phyloP scores from a whole-genome alignment of 352 stramenopile species.

The Pythium plurisporium region DNA sequence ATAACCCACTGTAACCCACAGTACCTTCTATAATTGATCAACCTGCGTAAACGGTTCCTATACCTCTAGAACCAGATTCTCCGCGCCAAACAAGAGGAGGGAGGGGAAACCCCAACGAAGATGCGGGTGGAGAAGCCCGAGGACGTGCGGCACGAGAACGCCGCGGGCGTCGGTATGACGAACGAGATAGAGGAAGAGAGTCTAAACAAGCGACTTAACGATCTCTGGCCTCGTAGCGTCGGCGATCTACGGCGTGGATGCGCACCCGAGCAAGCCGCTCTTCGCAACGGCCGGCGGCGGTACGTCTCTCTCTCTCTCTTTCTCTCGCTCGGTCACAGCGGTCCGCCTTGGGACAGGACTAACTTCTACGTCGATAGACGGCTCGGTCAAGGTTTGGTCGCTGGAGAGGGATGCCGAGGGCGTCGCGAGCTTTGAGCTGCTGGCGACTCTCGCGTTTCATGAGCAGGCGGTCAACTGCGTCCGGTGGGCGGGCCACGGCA shows the following conservation, averaged over 20 bases:
- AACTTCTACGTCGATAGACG: slow-evolving; percentile 32
- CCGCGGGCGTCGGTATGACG: slow-evolving; percentile 47
- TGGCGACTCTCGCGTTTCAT: slow-evolving; percentile 77
- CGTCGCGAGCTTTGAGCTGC: slow-evolving; percentile 69
- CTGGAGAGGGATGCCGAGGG: slow-evolving; percentile 36
- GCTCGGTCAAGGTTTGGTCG: slow-evolving; percentile 84
- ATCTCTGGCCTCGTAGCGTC: slow-evolving; percentile 31
- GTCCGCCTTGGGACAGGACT: neutral
- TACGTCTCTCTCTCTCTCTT: slow-evolving; percentile 8
- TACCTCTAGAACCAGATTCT: slow-evolving; percentile 21
- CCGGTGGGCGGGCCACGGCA: slow-evolving; percentile 71
- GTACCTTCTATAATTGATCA: neutral
- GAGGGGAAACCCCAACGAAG: slow-evolving; percentile 67
- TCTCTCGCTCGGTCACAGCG: neutral
- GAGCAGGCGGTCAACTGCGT: slow-evolving; percentile 86
- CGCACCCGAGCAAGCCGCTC: slow-evolving; percentile 63
- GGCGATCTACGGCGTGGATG: slow-evolving; percentile 83
- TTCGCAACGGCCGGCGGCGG: slow-evolving; percentile 77
- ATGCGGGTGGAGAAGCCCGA: slow-evolving; percentile 85
- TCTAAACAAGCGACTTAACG: neutral
- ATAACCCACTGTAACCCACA: too few species aligned
- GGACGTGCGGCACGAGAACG: slow-evolving; percentile 71
- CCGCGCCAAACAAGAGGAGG: slow-evolving; percentile 42
- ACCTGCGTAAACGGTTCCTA: neutral
- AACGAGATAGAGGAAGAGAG: neutral